Evolutionary conservation across 192 early-diverging fungal genomes (phyloP).

Genomic region (Endogone sp.): DNA sequence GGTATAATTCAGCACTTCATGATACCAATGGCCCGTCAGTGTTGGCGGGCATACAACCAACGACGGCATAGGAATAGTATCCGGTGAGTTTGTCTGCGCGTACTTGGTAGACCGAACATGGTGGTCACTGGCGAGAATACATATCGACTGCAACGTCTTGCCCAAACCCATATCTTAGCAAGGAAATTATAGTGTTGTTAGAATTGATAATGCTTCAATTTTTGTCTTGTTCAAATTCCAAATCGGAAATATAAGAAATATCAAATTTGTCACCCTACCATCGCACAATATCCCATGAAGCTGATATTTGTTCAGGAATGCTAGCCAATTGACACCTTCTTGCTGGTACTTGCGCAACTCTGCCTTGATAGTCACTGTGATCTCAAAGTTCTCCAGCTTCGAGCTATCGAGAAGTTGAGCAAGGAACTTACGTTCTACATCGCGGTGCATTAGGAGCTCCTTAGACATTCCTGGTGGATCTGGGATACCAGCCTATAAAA

Average conservation of each 20-base stretch:
- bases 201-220: too few species aligned
- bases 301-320: slow-evolving; percentile 94
- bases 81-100: slow-evolving; percentile 48
- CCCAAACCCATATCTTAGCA: slow-evolving; percentile 97
- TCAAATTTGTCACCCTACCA: slow-evolving; percentile 52
- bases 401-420: slow-evolving; percentile 89
- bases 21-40: slow-evolving; percentile 92
- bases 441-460: slow-evolving; percentile 74
- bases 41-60: slow-evolving; percentile 96
- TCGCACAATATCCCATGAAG: slow-evolving; percentile 98
- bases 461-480: slow-evolving; percentile 85
- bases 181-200: too few species aligned
- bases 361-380: slow-evolving; percentile 90
- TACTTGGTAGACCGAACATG: slow-evolving; percentile 59
- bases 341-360: slow-evolving; percentile 95
- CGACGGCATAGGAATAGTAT: slow-evolving; percentile 70
- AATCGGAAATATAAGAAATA: too few species aligned
- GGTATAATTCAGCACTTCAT: slow-evolving; percentile 85
- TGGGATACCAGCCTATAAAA: slow-evolving; percentile 75
- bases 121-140: slow-evolving; percentile 91
- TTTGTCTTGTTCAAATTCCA: too few species aligned
- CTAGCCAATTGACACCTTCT: slow-evolving; percentile 98
- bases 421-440: slow-evolving; percentile 90
- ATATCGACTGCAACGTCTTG: slow-evolving; percentile 96
- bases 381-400: slow-evolving; percentile 79